A percentile compares a stretch with the other conserved stretches of the same genome.
Evolutionary conservation across 176 grass and related monocot species (phyloP).

Genomic region (Oryza nivara): DNA sequence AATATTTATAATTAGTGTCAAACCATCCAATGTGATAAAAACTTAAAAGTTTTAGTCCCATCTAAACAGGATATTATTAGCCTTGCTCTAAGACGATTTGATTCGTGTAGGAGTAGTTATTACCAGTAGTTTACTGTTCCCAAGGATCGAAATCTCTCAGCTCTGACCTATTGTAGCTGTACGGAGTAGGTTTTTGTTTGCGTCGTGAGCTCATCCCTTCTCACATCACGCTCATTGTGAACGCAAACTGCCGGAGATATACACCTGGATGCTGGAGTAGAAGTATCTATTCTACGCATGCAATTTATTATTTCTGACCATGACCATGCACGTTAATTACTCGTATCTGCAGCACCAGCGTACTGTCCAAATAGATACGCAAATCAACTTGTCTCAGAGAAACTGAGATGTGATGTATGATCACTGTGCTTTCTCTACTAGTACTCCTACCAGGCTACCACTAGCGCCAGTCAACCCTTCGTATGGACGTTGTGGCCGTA

Average conservation of each 20-base stretch:
- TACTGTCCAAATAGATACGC: neutral
- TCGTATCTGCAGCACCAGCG: neutral
- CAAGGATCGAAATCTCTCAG: constrained; percentile 25
- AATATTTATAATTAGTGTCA: too few species aligned
- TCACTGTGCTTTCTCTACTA: neutral
- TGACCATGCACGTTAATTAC: neutral
- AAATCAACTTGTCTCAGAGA: neutral
- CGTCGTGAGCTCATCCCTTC: constrained; percentile 20
- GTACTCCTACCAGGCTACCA: too few species aligned
- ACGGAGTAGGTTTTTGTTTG: neutral
- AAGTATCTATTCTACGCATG: neutral
- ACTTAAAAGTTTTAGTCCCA: too few species aligned
- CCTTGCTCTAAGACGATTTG: neutral
- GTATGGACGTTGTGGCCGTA: neutral
- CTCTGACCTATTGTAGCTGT: neutral
- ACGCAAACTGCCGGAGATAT: neutral
- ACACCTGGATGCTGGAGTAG: neutral
- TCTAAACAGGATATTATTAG: too few species aligned
- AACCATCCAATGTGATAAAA: too few species aligned
- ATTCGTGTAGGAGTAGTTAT: constrained; percentile 4
- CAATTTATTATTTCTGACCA: neutral
- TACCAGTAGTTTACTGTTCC: constrained; percentile 9
- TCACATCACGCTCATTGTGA: neutral
- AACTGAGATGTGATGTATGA: neutral
- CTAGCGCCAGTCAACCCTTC: neutral